Conservation (phyloP, 805 yeast species). For the Monosporozyma siamensis region DNA sequence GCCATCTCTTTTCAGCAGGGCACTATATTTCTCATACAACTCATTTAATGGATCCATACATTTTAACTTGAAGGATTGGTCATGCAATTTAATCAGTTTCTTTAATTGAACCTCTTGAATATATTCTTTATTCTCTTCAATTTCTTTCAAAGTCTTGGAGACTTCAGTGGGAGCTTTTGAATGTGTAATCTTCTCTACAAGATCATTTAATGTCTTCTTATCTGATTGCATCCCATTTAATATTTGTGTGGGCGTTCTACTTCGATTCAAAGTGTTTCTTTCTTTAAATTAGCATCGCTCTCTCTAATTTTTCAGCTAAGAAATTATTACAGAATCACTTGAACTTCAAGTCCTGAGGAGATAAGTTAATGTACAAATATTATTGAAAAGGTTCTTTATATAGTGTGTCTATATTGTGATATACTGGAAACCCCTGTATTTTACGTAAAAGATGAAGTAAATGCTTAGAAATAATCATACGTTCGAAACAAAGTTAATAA, state of each 20-base stretch:
- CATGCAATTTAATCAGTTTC: constrained; percentile 23
- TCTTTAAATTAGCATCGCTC: too few species aligned
- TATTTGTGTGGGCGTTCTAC: too few species aligned
- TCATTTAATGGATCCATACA: constrained; percentile 18
- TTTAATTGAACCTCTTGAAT: constrained; percentile 21
- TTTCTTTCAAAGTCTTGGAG: constrained; percentile 15
- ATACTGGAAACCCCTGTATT: too few species aligned
- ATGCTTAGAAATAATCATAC: constrained; percentile 7
- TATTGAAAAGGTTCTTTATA: too few species aligned
- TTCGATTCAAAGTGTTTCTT: not conserved
- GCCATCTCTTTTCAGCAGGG: constrained; percentile 19
- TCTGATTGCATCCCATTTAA: not conserved
- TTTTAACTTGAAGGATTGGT: constrained; percentile 18
- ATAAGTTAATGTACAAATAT: too few species aligned
- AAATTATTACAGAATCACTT: too few species aligned
- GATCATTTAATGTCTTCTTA: not conserved
- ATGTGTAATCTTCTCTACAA: not conserved
- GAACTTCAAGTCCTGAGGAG: too few species aligned
- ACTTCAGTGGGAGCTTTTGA: constrained; percentile 8
- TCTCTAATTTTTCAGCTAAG: too few species aligned
- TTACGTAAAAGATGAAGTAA: too few species aligned
- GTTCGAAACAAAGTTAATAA: constrained; percentile 46
- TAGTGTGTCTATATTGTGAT: too few species aligned
- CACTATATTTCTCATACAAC: constrained; percentile 16
- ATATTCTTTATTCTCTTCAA: constrained; percentile 21